Conservation (phyloP, 331 rosid species). For the Rosa hybrid region DNA sequence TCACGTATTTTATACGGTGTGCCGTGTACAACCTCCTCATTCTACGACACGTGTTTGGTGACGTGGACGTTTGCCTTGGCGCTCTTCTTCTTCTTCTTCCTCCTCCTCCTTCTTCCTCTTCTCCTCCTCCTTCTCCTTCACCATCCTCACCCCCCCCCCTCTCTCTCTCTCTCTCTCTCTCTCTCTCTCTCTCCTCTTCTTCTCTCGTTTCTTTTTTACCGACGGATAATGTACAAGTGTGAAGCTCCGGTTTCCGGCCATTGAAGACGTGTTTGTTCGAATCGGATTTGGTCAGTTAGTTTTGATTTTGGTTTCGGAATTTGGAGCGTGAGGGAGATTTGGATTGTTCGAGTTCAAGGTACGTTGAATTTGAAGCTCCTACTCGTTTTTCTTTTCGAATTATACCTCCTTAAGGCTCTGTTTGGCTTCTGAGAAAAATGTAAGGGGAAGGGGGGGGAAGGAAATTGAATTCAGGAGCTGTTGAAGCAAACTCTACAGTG, state of each 20-base stretch:
- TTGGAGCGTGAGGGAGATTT: conserved; percentile 13
- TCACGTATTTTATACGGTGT: conserved; percentile 36
- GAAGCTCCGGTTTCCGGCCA: conserved; percentile 17
- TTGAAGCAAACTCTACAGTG: no score
- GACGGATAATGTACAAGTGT: conserved; percentile 33
- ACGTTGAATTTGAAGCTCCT: conserved; percentile 32
- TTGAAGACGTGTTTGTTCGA: conserved; percentile 23
- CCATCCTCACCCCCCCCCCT: not conserved
- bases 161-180: not conserved
- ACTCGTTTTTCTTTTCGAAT: conserved; percentile 5
- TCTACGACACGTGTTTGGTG: conserved; percentile 73
- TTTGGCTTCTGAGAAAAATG: conserved; percentile 32
- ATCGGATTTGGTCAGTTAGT: not conserved
- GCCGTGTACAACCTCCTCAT: conserved; percentile 29
- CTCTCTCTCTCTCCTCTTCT: not conserved
- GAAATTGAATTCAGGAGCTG: conserved; percentile 17
- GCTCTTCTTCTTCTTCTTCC: conserved; percentile 28
- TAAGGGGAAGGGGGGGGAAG: not conserved
- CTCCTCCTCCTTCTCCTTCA: conserved; percentile 4
- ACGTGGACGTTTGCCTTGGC: conserved; percentile 75
- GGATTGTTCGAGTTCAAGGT: conserved; percentile 37
- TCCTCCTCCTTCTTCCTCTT: conserved; percentile 27
- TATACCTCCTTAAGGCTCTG: conserved; percentile 13
- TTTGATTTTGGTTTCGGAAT: not conserved
- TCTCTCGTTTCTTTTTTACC: conserved; percentile 12